Evolutionary conservation across 805 yeast genomes (phyloP), one percentile per base, ranked within the genome.

Genomic region (Torulaspora microellipsoides): DNA sequence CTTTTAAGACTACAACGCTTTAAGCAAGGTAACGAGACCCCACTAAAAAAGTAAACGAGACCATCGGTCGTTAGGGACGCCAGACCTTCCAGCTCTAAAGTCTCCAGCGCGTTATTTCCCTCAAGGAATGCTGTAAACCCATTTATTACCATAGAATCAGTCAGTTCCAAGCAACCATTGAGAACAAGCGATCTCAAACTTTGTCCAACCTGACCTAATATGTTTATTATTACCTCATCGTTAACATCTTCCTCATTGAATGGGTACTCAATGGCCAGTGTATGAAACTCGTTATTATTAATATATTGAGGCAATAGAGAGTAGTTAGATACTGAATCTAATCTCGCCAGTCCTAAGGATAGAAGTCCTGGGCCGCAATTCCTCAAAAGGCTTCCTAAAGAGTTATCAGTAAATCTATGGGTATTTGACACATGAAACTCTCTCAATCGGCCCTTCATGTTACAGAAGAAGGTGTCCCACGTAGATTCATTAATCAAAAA

Each of bases 401-500:
- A 79, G 37, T 77, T 81, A 44, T 82, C 76, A 11, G 80, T 74
- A 51, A 93, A 81, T 43, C 98, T 71, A 60, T 91, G 96, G 1
- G 97, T 91, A 56, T 88, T 86, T 30, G 80, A 70, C 9, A 93
- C 60, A 48, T 81, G 81, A 52, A 93, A 78, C 34, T 69, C 67
- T 17, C 65, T 68, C 43, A 93, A 67, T 14, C 76, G 69, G 2
- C 71, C 62, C 1, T 84, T 85, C 48, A 77, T 68, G 1, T 58
- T 50, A 39, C 77, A 78, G 55, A 93, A 85, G 49, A 84, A 89
- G 6, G 69, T 73, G 50, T 78, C 77, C 99, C 99, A 93, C 43
- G 80, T 71, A 0, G 64, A 66, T 51, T 83, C 86, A 55, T 83
- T 80, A 36, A 93, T 81, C 52, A 93, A 67, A 59, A 93, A 93